Conservation (phyloP, 495 filamentous ascomycete species). For the Talaromyces wortmannii region DNA sequence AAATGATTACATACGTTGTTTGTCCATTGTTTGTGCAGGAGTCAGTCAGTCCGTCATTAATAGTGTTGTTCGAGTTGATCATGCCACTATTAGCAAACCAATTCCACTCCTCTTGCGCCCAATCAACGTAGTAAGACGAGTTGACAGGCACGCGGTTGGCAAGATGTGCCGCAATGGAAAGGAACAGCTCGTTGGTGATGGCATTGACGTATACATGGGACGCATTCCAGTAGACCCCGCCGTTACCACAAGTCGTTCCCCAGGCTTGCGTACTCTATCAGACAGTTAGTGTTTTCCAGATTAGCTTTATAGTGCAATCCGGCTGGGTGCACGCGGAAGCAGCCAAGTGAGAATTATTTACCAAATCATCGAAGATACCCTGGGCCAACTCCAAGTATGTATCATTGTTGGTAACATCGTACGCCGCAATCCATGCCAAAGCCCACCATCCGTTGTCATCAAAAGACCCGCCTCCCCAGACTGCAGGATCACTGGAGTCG, state of each 20-base stretch:
- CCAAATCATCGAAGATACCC: conserved; percentile 55
- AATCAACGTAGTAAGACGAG: conserved; percentile 46
- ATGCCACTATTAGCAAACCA: conserved; percentile 65
- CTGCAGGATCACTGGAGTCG: conserved; percentile 6
- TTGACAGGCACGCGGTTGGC: conserved; percentile 52
- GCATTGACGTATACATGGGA: conserved; percentile 54
- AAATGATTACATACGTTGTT: conserved; percentile 25
- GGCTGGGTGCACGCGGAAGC: neutral
- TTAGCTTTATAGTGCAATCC: no score
- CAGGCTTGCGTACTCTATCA: conserved; percentile 26
- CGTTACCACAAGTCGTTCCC: conserved; percentile 33
- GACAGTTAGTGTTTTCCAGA: neutral
- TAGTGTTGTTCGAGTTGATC: conserved; percentile 55
- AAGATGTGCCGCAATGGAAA: conserved; percentile 64
- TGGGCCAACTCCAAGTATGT: conserved; percentile 50
- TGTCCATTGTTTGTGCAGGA: conserved; percentile 60
- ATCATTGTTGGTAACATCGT: conserved; percentile 50
- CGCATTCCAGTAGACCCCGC: conserved; percentile 67
- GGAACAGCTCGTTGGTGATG: conserved; percentile 71
- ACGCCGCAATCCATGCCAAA: conserved; percentile 56
- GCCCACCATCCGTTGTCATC: conserved; percentile 75
- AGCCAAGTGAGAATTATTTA: conserved; percentile 6
- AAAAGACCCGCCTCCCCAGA: conserved; percentile 54
- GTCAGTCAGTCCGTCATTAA: conserved; percentile 64
- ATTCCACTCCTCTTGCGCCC: conserved; percentile 52